A percentile compares a stretch with the other conserved stretches of the same genome.
These are phyloP conservation scores for Laguncularia racemosa DNA, from an alignment of 345 rosid species.

Conservation along the genomic window DNA sequence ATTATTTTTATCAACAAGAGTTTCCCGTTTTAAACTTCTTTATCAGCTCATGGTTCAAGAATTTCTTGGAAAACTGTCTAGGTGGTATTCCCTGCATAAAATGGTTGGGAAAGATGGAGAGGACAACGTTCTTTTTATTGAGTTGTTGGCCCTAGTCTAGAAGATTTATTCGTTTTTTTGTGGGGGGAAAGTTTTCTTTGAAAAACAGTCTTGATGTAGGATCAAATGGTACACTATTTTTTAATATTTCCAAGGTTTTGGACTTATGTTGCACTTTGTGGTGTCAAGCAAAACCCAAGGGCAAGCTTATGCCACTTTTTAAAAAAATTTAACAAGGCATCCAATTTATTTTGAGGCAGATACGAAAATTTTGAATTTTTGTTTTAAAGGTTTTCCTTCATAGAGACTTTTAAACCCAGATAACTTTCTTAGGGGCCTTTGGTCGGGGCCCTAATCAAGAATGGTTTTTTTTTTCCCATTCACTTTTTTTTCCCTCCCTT, in stretches of 20 bases:
- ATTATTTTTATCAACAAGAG: background rate
- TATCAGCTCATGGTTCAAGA: background rate
- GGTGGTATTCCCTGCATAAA: conserved; percentile 45
- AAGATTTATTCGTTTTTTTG: conserved; percentile 57
- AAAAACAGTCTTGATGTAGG: conserved; percentile 57
- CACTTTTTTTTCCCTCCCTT: background rate
- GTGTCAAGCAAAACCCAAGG: no score
- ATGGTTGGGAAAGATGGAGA: conserved; percentile 51
- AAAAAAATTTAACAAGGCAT: background rate
- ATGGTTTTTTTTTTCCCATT: background rate
- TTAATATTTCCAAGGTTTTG: background rate
- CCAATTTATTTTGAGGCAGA: conserved; percentile 18
- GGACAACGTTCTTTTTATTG: conserved; percentile 43
- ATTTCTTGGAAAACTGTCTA: conserved; percentile 3
- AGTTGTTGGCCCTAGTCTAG: conserved; percentile 63
- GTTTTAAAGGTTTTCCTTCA: conserved; percentile 63
- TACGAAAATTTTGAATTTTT: conserved; percentile 56
- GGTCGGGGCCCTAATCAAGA: conserved; percentile 69
- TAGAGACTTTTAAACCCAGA: conserved; percentile 75
- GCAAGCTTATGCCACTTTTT: background rate
- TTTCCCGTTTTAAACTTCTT: background rate
- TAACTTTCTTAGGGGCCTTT: conserved; percentile 77
- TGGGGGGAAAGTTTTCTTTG: conserved; percentile 59
- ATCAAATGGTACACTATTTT: conserved; percentile 44
- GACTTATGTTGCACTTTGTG: background rate